These are phyloP conservation scores for Clarireedia hainanense DNA, from an alignment of 2,329 filamentous ascomycete species.

Conservation along the genomic window DNA sequence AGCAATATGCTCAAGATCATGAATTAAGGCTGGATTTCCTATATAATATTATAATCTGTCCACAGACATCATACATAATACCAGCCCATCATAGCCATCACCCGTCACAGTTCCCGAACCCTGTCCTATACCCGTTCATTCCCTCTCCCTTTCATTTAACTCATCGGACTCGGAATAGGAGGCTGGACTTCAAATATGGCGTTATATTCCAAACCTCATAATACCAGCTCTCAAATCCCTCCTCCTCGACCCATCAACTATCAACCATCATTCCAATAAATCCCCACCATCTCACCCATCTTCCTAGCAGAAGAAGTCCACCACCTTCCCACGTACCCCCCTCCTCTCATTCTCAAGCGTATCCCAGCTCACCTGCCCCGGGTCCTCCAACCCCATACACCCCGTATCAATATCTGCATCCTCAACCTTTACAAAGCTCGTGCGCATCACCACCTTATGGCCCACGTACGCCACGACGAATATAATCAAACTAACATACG, in stretches of 20 bases:
- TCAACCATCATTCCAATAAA: background rate
- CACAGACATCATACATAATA: too few species aligned
- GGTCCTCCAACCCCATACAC: slow-evolving; percentile 17
- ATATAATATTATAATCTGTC: too few species aligned
- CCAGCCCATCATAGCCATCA: background rate
- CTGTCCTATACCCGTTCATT: background rate
- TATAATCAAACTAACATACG: slow-evolving; percentile 57
- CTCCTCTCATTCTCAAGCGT: background rate
- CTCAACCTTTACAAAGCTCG: slow-evolving; percentile 30
- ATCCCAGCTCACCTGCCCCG: slow-evolving; percentile 26
- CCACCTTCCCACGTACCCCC: background rate
- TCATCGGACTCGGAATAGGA: background rate
- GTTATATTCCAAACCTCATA: background rate
- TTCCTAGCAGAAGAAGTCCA: background rate
- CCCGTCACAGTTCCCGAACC: background rate
- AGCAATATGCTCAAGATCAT: too few species aligned
- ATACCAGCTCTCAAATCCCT: background rate
- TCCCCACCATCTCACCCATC: background rate
- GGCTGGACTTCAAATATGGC: background rate
- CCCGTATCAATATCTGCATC: slow-evolving; percentile 38
- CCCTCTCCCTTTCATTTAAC: background rate
- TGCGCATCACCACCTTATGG: slow-evolving; percentile 44
- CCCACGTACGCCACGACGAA: slow-evolving; percentile 52
- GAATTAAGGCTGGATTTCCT: too few species aligned
- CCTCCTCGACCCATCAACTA: background rate